These are phyloP conservation scores for Fragaria nilgerrensis DNA, from an alignment of 306 rosid species.

Conservation along the genomic window DNA sequence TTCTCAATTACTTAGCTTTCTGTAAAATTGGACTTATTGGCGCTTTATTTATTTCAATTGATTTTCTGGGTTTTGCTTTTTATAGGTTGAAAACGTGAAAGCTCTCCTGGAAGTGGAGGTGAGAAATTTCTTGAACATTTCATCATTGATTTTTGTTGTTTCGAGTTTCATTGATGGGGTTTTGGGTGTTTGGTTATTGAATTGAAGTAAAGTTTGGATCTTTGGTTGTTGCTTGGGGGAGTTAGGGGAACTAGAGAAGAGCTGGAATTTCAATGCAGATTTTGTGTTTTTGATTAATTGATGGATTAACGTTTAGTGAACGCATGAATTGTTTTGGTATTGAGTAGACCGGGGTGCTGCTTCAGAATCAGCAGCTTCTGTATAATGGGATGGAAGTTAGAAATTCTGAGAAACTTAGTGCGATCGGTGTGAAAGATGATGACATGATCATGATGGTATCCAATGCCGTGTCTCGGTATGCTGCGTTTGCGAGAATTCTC, in stretches of 20 bases:
- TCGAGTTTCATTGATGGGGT: background rate
- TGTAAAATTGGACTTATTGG: constrained; percentile 3
- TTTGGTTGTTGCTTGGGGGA: background rate
- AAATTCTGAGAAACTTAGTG: constrained; percentile 72
- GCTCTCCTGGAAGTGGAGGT: constrained; percentile 98
- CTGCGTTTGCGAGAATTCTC: background rate
- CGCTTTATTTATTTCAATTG: constrained; percentile 10
- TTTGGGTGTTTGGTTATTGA: background rate
- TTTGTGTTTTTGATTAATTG: background rate
- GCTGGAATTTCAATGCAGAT: background rate
- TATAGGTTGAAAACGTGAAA: constrained; percentile 84
- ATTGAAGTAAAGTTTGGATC: constrained; percentile 7
- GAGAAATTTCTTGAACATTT: constrained; percentile 16
- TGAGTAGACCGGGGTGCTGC: constrained; percentile 73
- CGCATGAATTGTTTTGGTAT: constrained; percentile 12
- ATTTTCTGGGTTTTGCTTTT: constrained; percentile 7
- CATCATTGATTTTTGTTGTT: background rate
- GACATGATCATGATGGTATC: constrained; percentile 90
- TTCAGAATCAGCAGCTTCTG: constrained; percentile 83
- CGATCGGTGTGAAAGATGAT: constrained; percentile 79
- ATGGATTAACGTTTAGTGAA: background rate
- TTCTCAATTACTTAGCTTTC: background rate
- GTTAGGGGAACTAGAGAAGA: background rate
- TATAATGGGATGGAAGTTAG: constrained; percentile 74
- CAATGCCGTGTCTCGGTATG: constrained; percentile 54